A percentile compares a stretch with the other conserved stretches of the same genome.
These are phyloP conservation scores for Stentor coeruleus DNA, from an alignment of 73 alveolate genomes.

Conservation along the genomic window DNA sequence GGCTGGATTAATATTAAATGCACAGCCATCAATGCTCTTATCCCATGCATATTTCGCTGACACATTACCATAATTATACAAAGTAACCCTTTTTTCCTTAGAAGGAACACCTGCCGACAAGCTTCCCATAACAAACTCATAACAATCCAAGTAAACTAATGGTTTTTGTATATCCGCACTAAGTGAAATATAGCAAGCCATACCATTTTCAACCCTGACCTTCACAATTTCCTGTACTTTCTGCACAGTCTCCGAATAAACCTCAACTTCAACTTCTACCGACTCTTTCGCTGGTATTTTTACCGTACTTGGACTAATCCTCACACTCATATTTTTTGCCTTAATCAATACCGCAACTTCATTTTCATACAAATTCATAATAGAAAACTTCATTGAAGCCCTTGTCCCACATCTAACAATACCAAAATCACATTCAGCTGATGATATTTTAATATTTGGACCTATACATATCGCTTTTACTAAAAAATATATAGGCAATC, in stretches of 20 bases:
- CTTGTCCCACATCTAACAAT: conserved; percentile 42
- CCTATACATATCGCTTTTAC: conserved; percentile 46
- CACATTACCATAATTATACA: conserved; percentile 54
- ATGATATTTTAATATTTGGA: conserved; percentile 40
- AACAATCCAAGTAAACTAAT: conserved; percentile 44
- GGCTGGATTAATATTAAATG: conserved; percentile 50
- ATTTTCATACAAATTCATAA: conserved; percentile 41
- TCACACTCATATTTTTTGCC: conserved; percentile 24
- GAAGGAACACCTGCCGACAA: conserved; percentile 55
- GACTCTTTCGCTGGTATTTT: conserved; percentile 25
- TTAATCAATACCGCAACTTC: conserved; percentile 36
- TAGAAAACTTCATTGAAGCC: conserved; percentile 21
- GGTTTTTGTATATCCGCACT: conserved; percentile 60
- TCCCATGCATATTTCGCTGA: conserved; percentile 63
- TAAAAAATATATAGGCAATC: conserved; percentile 50
- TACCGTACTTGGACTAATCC: conserved; percentile 15
- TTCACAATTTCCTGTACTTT: conserved; percentile 51
- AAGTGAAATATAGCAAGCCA: conserved; percentile 40
- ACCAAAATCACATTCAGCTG: conserved; percentile 51
- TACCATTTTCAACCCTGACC: conserved; percentile 33
- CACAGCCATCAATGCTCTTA: conserved; percentile 35
- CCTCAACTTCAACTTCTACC: conserved; percentile 4
- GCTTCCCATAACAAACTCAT: conserved; percentile 41
- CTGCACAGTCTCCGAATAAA: conserved; percentile 29
- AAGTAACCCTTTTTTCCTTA: conserved; percentile 26